A percentile compares a stretch with the other conserved stretches of the same genome.
Conservation (phyloP, 1,139 yeast genomes). For the Diutina rugosa region DNA sequence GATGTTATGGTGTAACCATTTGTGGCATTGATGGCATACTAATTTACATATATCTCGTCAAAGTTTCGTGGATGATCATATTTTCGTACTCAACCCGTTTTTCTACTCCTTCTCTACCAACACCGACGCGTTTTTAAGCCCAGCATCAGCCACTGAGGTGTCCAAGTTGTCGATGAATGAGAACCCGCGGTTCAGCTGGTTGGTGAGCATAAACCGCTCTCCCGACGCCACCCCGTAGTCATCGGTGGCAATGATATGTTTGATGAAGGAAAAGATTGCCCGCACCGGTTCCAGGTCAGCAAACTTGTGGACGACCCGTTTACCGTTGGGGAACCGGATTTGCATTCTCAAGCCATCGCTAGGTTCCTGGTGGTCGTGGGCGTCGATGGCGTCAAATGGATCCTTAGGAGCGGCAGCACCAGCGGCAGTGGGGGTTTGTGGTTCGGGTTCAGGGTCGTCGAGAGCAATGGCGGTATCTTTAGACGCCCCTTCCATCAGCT, state of each 20-base stretch:
- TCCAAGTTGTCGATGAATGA: constrained; percentile 42
- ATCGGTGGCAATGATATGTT: constrained; percentile 41
- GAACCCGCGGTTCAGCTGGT: constrained; percentile 25
- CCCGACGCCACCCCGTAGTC: constrained; percentile 31
- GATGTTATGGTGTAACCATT: neutral
- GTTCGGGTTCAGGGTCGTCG: constrained; percentile 4
- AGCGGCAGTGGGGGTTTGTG: constrained; percentile 3
- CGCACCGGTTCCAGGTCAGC: constrained; percentile 37
- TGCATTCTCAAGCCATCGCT: constrained; percentile 60
- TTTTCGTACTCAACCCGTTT: too few species aligned
- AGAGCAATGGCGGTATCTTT: neutral
- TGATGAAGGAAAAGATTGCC: constrained; percentile 23
- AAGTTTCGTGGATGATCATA: neutral
- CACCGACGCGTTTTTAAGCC: constrained; percentile 70
- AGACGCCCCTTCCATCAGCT: constrained; percentile 29
- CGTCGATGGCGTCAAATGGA: constrained; percentile 28
- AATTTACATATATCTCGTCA: neutral
- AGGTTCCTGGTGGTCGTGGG: constrained; percentile 50
- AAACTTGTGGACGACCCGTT: constrained; percentile 69
- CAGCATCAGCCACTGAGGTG: constrained; percentile 57
- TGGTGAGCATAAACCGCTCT: constrained; percentile 34
- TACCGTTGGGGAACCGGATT: constrained; percentile 77
- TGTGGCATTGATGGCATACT: neutral
- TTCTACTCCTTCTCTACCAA: constrained; percentile 39
- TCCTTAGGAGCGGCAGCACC: constrained; percentile 8